A percentile compares a stretch with the other conserved stretches of the same genome.
Conservation (phyloP, 164 flowering plant species). For the Euptelea pleiosperma region DNA sequence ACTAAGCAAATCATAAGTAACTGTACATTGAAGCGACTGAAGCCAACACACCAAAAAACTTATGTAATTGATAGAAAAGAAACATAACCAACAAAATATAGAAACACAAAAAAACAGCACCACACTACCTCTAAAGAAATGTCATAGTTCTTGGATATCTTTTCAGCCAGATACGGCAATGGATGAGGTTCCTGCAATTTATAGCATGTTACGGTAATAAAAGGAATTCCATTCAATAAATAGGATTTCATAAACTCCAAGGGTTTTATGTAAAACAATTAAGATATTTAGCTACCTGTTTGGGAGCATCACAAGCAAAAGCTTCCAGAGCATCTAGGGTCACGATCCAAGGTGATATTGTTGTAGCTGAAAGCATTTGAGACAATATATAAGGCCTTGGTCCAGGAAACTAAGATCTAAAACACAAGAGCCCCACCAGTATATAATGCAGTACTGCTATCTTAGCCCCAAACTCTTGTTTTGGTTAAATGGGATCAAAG, state of each 20-base stretch:
- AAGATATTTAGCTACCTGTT: conserved; percentile 49
- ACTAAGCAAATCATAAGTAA: background rate
- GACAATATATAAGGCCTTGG: background rate
- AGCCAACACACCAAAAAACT: background rate
- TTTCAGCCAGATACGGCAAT: conserved; percentile 82
- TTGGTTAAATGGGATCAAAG: background rate
- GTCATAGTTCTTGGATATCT: conserved; percentile 69
- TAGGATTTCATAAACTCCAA: background rate
- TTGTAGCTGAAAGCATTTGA: conserved; percentile 57
- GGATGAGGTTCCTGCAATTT: conserved; percentile 78
- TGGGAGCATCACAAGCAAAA: conserved; percentile 78
- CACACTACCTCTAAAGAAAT: conserved; percentile 74
- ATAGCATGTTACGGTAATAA: background rate
- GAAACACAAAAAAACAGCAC: conserved; percentile 1
- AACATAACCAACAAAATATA: background rate
- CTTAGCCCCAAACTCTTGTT: background rate
- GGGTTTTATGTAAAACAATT: background rate
- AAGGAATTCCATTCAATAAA: conserved; percentile 3
- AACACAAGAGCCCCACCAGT: background rate
- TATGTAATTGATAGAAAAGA: background rate
- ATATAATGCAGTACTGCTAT: background rate
- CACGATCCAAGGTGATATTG: conserved; percentile 98
- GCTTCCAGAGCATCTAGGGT: conserved; percentile 93
- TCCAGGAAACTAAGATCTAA: background rate
- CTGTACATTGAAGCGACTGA: background rate